These are phyloP conservation scores for Saccharomycopsis javanensis DNA, from an alignment of 805 yeast species.

Conservation along the genomic window DNA sequence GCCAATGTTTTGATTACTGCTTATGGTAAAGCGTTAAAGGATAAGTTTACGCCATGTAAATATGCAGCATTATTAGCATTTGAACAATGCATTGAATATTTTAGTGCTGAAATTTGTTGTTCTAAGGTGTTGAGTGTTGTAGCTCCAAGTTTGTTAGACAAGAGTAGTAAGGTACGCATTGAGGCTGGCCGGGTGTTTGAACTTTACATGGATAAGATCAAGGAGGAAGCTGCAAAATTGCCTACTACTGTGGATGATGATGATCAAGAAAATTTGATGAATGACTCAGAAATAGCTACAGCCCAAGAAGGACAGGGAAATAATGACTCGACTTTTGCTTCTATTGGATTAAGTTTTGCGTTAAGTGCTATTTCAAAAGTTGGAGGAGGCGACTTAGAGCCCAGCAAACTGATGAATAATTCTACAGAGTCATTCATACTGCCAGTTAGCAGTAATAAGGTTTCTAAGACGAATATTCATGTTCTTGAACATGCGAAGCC, in stretches of 20 bases:
- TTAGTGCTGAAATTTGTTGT: constrained; percentile 67
- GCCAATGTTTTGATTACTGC: constrained; percentile 81
- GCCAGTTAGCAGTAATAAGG: background rate
- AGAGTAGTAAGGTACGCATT: constrained; percentile 53
- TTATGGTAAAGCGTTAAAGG: constrained; percentile 71
- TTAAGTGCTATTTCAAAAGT: constrained; percentile 16
- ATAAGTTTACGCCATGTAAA: constrained; percentile 66
- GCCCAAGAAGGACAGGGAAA: background rate
- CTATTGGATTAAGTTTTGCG: constrained; percentile 21
- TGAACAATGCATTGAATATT: constrained; percentile 50
- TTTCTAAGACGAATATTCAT: background rate
- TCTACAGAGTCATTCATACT: constrained; percentile 3
- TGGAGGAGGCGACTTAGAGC: constrained; percentile 20
- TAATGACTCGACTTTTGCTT: background rate
- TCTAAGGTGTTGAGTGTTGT: constrained; percentile 74
- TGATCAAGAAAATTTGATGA: constrained; percentile 3
- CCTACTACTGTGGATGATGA: constrained; percentile 23
- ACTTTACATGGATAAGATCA: constrained; percentile 45
- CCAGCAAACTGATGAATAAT: background rate
- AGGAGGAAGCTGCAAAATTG: constrained; percentile 30
- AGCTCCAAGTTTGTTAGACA: constrained; percentile 76
- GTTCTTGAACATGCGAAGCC: background rate
- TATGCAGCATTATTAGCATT: constrained; percentile 71
- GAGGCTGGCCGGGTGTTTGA: constrained; percentile 67
- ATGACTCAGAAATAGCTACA: background rate